Base-by-base conservation (phyloP, 495 filamentous ascomycete species). In the Xylaria curta region DNA sequence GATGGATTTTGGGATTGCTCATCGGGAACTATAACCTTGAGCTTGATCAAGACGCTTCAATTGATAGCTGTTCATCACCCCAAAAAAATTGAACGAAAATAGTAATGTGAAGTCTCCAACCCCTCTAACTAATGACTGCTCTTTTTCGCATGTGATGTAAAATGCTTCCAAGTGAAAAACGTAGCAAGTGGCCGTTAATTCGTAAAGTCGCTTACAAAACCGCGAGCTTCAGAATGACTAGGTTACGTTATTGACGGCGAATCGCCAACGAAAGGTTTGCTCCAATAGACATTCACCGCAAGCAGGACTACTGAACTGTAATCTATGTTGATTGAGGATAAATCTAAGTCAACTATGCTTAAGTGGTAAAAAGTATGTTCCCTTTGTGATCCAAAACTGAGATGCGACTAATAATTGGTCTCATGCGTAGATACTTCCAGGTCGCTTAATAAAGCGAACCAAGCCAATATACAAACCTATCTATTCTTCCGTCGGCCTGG, bases 401-500 rank as follows among this genome's bases (percentile, higher is more conserved):
- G 31, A 33, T 56, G 53, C 53, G 7, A 56, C 17, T 13, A 60
- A 60, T 4, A 31, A 21, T 12, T 38, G 7, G n/a, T 21, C 58
- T 38, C 17, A 38, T 38, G 31, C 31, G 0, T 38, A 38, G 31
- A 36, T 38, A n/a, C 33, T n/a, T 60, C 58, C n/a, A 38, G 19
- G 58, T 38, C 33, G 31, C 7, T 15, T 1, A 0, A 42, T 28
- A 10, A 13, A 63, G 21, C 53, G 49, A 31, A 56, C 24, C 26
- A 17, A 1, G 53, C 53, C 24, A 65, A 38, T 7, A 68, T 42
- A 44, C 65, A 68, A 42, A 40, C 49, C 46, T 42, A 38, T 47
- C 44, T 61, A 69, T 47, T 46, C 28, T 12, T 69, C 44, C n/a
- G 56, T 28, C n/a, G 54, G 17, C 58, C 7, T 40, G 36, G 36